These are phyloP conservation scores for Trametes gibbosa DNA, from an alignment of 768 basidiomycete species.

Conservation along the genomic window DNA sequence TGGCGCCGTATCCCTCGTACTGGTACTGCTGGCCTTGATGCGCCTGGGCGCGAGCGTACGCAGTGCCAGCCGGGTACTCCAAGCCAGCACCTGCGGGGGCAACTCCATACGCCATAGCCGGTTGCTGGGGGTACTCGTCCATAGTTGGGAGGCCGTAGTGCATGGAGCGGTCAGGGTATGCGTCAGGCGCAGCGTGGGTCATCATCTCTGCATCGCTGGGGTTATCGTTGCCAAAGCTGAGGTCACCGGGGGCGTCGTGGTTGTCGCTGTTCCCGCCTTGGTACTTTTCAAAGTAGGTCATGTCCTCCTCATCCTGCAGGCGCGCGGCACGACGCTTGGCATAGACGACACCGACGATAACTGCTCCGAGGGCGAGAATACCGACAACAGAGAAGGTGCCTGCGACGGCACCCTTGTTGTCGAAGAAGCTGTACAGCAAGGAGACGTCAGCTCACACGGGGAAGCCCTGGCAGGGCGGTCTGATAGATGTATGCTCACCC, in stretches of 20 bases:
- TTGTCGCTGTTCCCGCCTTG: conserved; percentile 8
- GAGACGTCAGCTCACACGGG: not conserved
- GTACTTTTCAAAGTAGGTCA: conserved; percentile 31
- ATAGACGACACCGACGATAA: conserved; percentile 31
- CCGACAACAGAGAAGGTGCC: conserved; percentile 44
- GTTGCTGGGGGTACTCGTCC: conserved; percentile 25
- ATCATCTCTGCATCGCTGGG: conserved; percentile 9
- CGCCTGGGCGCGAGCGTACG: conserved; percentile 24
- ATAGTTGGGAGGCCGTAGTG: conserved; percentile 26
- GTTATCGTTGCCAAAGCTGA: conserved; percentile 7
- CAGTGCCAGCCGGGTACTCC: conserved; percentile 29
- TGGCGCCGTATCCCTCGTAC: conserved; percentile 22
- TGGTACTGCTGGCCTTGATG: conserved; percentile 23
- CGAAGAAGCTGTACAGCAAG: conserved; percentile 40
- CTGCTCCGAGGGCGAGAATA: conserved; percentile 33
- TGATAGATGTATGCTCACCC: conserved; percentile 7
- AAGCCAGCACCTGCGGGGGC: conserved; percentile 11
- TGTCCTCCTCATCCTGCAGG: conserved; percentile 28
- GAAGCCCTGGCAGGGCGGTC: not conserved
- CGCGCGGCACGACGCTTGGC: conserved; percentile 31
- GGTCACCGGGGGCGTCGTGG: conserved; percentile 3
- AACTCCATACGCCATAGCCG: conserved; percentile 13
- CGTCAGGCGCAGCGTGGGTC: conserved; percentile 21
- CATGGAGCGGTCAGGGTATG: conserved; percentile 28
- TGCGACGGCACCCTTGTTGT: conserved; percentile 45